These are phyloP conservation scores for Phytophthora pseudosyringae DNA, from an alignment of 352 stramenopile genomes.

Conservation along the genomic window DNA sequence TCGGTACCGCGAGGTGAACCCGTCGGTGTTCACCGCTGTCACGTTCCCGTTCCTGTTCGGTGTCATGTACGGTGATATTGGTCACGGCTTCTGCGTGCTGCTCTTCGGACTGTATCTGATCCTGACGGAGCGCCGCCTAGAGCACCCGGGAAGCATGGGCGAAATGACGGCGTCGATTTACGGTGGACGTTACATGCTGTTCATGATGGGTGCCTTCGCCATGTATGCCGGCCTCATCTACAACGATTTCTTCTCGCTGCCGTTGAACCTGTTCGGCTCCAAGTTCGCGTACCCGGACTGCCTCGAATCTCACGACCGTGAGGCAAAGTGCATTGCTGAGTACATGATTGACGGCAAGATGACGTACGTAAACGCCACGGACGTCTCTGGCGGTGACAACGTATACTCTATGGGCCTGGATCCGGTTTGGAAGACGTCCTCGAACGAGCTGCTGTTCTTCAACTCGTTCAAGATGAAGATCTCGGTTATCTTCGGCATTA, in stretches of 20 bases:
- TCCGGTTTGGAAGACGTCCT: slow-evolving; percentile 97
- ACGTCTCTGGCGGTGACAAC: slow-evolving; percentile 77
- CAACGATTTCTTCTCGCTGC: slow-evolving; percentile 99
- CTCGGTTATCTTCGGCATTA: slow-evolving; percentile 98
- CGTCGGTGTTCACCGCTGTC: slow-evolving; percentile 98
- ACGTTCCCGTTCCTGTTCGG: slow-evolving; percentile 99
- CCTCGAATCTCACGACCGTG: slow-evolving; percentile 56
- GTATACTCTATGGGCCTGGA: slow-evolving; percentile 99
- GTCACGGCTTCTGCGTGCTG: slow-evolving; percentile 96
- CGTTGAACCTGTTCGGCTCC: slow-evolving; percentile 96
- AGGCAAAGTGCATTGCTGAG: slow-evolving; percentile 71
- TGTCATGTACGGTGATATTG: slow-evolving; percentile 99
- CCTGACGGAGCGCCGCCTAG: slow-evolving; percentile 91
- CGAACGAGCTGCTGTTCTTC: slow-evolving; percentile 99
- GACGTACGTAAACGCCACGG: slow-evolving; percentile 80
- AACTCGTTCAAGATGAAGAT: slow-evolving; percentile 99
- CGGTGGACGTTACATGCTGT: slow-evolving; percentile 97
- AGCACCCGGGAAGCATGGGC: slow-evolving; percentile 78
- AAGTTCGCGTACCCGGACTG: slow-evolving; percentile 93
- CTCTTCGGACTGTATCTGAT: slow-evolving; percentile 95
- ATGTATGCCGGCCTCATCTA: slow-evolving; percentile 99
- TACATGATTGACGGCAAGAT: slow-evolving; percentile 78
- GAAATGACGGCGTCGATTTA: slow-evolving; percentile 95
- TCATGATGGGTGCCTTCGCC: slow-evolving; percentile 98
- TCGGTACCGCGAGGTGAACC: slow-evolving; percentile 98